phyloP scores from a whole-genome alignment of 306 rosid species.

The Vigna radiata region DNA sequence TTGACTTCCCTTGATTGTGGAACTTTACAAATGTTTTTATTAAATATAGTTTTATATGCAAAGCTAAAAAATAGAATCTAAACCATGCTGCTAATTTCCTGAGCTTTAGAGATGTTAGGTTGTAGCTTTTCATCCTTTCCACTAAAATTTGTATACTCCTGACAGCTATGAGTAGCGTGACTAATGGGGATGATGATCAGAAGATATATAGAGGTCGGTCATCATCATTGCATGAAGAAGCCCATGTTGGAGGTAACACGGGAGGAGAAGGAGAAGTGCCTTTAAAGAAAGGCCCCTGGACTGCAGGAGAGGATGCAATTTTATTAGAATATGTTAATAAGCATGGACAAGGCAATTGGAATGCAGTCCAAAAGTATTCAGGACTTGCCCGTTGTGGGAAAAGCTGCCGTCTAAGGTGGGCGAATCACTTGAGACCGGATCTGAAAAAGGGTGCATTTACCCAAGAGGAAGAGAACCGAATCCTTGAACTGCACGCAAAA shows the following conservation, averaged over 20 bases:
- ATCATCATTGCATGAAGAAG: conserved; percentile 52
- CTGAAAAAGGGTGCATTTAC: conserved; percentile 79
- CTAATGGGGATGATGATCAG: conserved; percentile 51
- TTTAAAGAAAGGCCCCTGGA: conserved; percentile 92
- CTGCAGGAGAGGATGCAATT: conserved; percentile 78
- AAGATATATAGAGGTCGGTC: conserved; percentile 43
- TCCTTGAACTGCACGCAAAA: conserved; percentile 67
- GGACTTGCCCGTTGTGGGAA: conserved; percentile 87
- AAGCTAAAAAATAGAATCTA: not conserved
- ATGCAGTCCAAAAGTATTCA: conserved; percentile 73
- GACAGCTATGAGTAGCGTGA: conserved; percentile 54
- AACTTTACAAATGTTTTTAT: not conserved
- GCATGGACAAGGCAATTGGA: conserved; percentile 91
- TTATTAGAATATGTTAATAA: conserved; percentile 73
- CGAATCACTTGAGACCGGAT: conserved; percentile 84
- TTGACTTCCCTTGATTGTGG: not conserved
- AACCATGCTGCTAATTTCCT: not conserved
- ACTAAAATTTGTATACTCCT: not conserved
- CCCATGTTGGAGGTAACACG: conserved; percentile 47
- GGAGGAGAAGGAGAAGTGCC: conserved; percentile 49
- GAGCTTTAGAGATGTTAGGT: not conserved
- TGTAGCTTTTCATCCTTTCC: conserved; percentile 11
- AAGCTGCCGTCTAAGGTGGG: conserved; percentile 93
- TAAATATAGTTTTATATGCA: not conserved
- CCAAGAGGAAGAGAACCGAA: conserved; percentile 64